Evolutionary conservation across 176 grass and related monocot species (phyloP), one percentile per base, ranked within the genome.

Genomic region (Avena insularis): DNA sequence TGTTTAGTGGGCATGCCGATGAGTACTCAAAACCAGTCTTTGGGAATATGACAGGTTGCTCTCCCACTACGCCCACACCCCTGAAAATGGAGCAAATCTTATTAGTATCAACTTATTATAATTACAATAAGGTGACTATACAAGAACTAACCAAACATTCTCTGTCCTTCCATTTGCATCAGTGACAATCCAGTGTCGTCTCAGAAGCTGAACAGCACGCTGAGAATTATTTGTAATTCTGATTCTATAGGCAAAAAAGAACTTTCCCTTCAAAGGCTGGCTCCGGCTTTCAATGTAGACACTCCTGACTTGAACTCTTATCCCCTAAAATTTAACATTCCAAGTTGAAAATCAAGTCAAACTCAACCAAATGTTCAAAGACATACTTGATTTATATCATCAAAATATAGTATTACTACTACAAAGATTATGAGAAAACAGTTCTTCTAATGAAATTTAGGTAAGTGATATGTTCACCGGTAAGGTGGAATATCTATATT

Each of bases 281-380:
- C 92, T 96, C 60, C 88, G 86, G 73, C 90, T 91, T 82, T 98
- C 93, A 48, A 98, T 89, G 71, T 98, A 98, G 19, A 96, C 85
- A 81, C 93, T 96, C 71, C 96, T 91, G n/a, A 94, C 93, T 88
- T 98, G 93, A 86, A 96, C 87, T 38, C 96, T 87, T 84, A 98
- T 94, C 57, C 90, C 93, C 93, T 98, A 86, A 51, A 79, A 61
- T 49, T 67, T 43, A 12, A 62, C 16, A 87, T 38, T 40, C 5
- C 12, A 88, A 79, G 6, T 86, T 38, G 36, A 8, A n/a, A 58
- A 82, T 55, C 49, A 61, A 69, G 62, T 23, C 45, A 11, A 50
- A 19, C 5, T 68, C 20, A n/a, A 67, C 35, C 21, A 78, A 88
- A 19, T 40, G 3, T 77, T 35, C 16, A 33, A 60, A 84, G 11